phyloP scores from a whole-genome alignment of 257 asterid species.

The Scutellaria galericulata region DNA sequence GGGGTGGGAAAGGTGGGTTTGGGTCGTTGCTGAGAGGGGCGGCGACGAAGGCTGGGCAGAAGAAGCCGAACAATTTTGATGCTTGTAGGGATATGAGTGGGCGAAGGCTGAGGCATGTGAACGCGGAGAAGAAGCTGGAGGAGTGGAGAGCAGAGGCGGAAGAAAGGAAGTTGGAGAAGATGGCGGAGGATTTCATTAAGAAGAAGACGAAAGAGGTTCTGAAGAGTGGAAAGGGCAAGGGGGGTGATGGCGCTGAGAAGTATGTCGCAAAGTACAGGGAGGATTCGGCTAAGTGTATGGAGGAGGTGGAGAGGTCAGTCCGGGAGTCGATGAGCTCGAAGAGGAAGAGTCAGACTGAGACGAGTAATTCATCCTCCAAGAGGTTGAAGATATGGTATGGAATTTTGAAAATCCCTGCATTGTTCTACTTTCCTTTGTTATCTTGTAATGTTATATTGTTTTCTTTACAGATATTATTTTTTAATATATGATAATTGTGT shows the following conservation, averaged over 20 bases:
- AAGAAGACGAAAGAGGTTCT: conserved; percentile 68
- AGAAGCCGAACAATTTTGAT: conserved; percentile 91
- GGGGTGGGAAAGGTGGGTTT: conserved; percentile 99
- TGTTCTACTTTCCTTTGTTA: conserved; percentile 3
- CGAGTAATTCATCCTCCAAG: conserved; percentile 51
- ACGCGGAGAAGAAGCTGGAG: conserved; percentile 94
- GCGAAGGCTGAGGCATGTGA: conserved; percentile 94
- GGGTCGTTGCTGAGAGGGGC: conserved; percentile 94
- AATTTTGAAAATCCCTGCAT: conserved; percentile 2
- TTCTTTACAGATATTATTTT: neutral
- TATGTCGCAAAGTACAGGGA: conserved; percentile 88
- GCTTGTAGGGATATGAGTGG: conserved; percentile 99
- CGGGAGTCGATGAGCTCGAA: conserved; percentile 71
- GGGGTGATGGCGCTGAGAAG: conserved; percentile 63
- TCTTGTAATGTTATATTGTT: neutral
- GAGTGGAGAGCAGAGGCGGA: conserved; percentile 93
- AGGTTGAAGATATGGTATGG: conserved; percentile 73
- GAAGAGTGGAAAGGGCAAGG: conserved; percentile 59
- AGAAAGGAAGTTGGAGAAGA: conserved; percentile 88
- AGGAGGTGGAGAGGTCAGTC: conserved; percentile 80
- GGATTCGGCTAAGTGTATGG: conserved; percentile 85
- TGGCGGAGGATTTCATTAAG: conserved; percentile 83
- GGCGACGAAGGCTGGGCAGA: conserved; percentile 98
- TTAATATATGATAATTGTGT: neutral
- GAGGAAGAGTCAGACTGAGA: conserved; percentile 51